phyloP scores from a whole-genome alignment of 306 rosid species.

The Datisca glomerata region DNA sequence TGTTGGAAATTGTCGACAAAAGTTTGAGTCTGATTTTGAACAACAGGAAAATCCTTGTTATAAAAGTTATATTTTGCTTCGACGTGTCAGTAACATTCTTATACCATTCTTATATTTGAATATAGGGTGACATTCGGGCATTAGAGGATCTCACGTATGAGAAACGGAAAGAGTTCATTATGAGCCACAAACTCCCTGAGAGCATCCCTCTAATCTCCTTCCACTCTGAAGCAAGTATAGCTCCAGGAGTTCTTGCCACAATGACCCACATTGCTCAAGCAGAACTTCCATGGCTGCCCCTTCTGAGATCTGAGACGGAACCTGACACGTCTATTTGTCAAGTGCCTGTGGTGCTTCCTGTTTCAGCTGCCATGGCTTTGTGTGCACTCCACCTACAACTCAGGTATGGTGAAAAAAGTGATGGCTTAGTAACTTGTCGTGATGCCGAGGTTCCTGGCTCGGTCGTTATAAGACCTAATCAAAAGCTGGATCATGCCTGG shows the following conservation, averaged over 20 bases:
- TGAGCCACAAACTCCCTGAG: constrained; percentile 49
- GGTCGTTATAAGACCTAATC: constrained; percentile 46
- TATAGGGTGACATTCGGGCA: constrained; percentile 66
- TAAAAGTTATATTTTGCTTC: no score
- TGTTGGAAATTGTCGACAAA: no score
- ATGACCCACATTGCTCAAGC: constrained; percentile 82
- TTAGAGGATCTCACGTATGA: constrained; percentile 79
- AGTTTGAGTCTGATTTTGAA: no score
- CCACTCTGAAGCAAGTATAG: constrained; percentile 58
- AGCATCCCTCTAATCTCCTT: constrained; percentile 59
- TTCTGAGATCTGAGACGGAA: constrained; percentile 16
- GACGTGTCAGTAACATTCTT: no score
- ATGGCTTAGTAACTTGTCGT: constrained; percentile 50
- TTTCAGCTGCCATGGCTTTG: constrained; percentile 71
- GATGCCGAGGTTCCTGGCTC: constrained; percentile 92
- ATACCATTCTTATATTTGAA: neutral
- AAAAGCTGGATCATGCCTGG: constrained; percentile 82
- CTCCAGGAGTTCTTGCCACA: constrained; percentile 59
- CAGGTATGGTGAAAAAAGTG: constrained; percentile 75
- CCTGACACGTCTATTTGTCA: constrained; percentile 19
- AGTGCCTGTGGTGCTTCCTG: constrained; percentile 60
- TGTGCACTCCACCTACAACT: constrained; percentile 63
- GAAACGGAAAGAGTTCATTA: constrained; percentile 62
- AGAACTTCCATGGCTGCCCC: constrained; percentile 53
- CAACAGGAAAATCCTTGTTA: no score